These are phyloP conservation scores for Tulasnella sp. DNA, from an alignment of 768 basidiomycete genomes.

Conservation along the genomic window DNA sequence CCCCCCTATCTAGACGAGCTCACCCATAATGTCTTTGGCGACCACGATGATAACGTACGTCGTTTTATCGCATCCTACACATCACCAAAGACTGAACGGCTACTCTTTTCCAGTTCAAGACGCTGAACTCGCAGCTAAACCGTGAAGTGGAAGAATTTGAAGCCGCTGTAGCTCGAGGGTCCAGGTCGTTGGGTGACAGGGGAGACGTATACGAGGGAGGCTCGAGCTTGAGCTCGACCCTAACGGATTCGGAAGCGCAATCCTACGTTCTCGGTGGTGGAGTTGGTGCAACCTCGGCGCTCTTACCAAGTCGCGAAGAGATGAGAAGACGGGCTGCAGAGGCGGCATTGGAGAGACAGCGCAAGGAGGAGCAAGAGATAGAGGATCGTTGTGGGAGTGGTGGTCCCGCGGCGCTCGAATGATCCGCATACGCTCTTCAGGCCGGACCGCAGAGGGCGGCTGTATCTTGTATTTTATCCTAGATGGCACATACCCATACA, in stretches of 20 bases:
- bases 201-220: constrained; percentile 56
- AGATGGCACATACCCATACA: not conserved
- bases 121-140: constrained; percentile 73
- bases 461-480: not conserved
- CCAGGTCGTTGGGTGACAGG: constrained; percentile 53
- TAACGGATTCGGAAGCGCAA: constrained; percentile 13
- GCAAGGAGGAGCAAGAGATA: constrained; percentile 69
- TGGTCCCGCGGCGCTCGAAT: constrained; percentile 23
- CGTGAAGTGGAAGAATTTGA: constrained; percentile 73
- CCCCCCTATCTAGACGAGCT: constrained; percentile 55
- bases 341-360: constrained; percentile 64
- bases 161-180: constrained; percentile 54
- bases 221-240: not conserved
- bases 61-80: not conserved
- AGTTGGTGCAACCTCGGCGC: constrained; percentile 40
- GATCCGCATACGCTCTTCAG: not conserved
- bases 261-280: constrained; percentile 60
- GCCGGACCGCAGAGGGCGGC: not conserved
- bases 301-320: constrained; percentile 44
- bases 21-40: constrained; percentile 72
- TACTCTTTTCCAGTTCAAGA: constrained; percentile 60
- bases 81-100: not conserved
- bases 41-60: constrained; percentile 74
- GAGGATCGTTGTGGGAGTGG: constrained; percentile 68
- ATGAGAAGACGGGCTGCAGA: constrained; percentile 58